Evolutionary conservation across 805 yeast genomes (phyloP).

Genomic region (Candida incommunis): DNA sequence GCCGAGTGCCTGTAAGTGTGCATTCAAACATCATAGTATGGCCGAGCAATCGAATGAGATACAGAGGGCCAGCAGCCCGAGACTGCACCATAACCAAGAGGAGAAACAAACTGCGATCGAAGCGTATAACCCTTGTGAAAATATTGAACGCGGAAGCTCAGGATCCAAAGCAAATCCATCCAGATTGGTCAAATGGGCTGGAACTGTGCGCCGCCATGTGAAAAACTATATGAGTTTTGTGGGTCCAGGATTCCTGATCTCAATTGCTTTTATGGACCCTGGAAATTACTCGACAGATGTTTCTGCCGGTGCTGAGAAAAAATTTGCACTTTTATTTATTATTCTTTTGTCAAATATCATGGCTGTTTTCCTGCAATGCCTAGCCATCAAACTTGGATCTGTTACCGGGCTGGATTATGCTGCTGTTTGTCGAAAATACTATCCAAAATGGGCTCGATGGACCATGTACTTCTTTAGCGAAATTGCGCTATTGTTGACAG

Average conservation of each 20-base stretch:
- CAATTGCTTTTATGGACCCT: conserved; percentile 95
- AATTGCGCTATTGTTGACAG: conserved; percentile 86
- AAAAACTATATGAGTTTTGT: conserved; percentile 47
- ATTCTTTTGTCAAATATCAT: conserved; percentile 67
- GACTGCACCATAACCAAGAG: no score
- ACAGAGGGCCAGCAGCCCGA: no score
- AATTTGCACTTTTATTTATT: conserved; percentile 65
- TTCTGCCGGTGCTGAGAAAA: conserved; percentile 80
- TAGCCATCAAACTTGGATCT: conserved; percentile 80
- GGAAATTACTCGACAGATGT: conserved; percentile 95
- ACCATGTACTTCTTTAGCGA: conserved; percentile 68
- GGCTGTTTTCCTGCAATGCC: conserved; percentile 74
- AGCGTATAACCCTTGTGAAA: no score
- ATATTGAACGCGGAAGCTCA: no score
- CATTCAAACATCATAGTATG: no score
- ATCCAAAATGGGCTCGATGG: conserved; percentile 37
- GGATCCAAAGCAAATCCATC: no score
- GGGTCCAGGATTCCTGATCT: conserved; percentile 95
- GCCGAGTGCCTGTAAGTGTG: no score
- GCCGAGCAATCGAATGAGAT: no score
- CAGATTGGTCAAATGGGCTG: no score
- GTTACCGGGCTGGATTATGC: conserved; percentile 92
- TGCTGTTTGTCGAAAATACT: conserved; percentile 64
- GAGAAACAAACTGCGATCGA: no score
- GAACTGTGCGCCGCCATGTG: no score